Evolutionary conservation across 2,329 filamentous ascomycete species (phyloP).

Genomic region (Talaromyces pinophilus): DNA sequence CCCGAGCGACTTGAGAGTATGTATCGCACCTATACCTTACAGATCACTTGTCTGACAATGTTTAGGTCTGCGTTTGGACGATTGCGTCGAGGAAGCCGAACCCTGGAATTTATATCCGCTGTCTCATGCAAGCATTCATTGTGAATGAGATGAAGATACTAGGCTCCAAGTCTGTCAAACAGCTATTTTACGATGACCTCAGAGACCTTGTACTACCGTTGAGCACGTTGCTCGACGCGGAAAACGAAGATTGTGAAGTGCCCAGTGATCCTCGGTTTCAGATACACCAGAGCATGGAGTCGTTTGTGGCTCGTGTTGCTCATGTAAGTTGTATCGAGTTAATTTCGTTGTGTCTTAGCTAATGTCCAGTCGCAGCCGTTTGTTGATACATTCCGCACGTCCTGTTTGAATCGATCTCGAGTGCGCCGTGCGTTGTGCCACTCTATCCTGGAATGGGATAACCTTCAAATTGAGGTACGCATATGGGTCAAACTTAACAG

Average conservation of each 20-base stretch:
- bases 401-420: conserved; percentile 88
- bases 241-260: conserved; percentile 74
- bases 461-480: conserved; percentile 71
- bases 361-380: conserved; percentile 60
- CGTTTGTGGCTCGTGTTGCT: conserved; percentile 58
- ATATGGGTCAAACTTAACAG: background rate
- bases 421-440: conserved; percentile 88
- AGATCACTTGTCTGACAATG: background rate
- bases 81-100: conserved; percentile 80
- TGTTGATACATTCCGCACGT: conserved; percentile 76
- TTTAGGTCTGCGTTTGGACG: conserved; percentile 68
- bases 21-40: conserved; percentile 27
- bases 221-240: conserved; percentile 68
- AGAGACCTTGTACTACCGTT: conserved; percentile 72
- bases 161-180: conserved; percentile 67
- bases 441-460: conserved; percentile 78
- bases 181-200: conserved; percentile 81
- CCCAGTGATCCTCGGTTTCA: conserved; percentile 72
- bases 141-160: conserved; percentile 71
- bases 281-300: conserved; percentile 73
- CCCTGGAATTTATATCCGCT: conserved; percentile 79
- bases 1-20: conserved; percentile 69
- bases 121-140: conserved; percentile 73
- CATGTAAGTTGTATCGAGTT: conserved; percentile 38
- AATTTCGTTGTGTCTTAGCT: background rate